Conservation (phyloP, 805 yeast species). For the Lachancea meyersii region DNA sequence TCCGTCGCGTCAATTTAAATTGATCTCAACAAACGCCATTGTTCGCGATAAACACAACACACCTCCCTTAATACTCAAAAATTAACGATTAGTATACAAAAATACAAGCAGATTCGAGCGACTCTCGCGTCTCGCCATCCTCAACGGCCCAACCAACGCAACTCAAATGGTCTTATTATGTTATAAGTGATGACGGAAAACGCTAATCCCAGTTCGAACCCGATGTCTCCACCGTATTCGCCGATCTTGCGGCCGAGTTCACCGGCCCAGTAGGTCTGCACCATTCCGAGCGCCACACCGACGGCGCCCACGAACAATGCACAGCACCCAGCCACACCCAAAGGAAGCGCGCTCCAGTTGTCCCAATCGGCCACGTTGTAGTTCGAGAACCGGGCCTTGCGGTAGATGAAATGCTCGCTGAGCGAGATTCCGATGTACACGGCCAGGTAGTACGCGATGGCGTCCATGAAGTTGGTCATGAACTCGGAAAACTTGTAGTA, state of each 20-base stretch:
- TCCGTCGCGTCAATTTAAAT: too few relatives aligned
- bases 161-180: slow-evolving; percentile 55
- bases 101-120: too few relatives aligned
- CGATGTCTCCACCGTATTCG: slow-evolving; percentile 73
- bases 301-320: slow-evolving; percentile 80
- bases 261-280: slow-evolving; percentile 79
- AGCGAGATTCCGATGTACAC: slow-evolving; percentile 69
- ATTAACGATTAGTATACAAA: too few relatives aligned
- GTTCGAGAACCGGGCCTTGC: slow-evolving; percentile 47
- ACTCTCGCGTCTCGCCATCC: neutral
- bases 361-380: slow-evolving; percentile 61
- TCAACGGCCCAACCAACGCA: slow-evolving; percentile 47
- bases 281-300: slow-evolving; percentile 85
- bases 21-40: too few relatives aligned
- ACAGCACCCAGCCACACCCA: slow-evolving; percentile 70
- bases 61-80: too few relatives aligned
- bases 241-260: slow-evolving; percentile 60
- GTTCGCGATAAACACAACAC: too few relatives aligned
- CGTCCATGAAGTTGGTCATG: slow-evolving; percentile 82
- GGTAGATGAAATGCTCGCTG: slow-evolving; percentile 81
- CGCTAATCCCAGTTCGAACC: slow-evolving; percentile 67
- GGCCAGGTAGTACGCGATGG: slow-evolving; percentile 87
- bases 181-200: slow-evolving; percentile 62
- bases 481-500: slow-evolving; percentile 65
- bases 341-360: slow-evolving; percentile 53